Conservation (phyloP, 345 rosid genomes). For the Arabis alpina region DNA sequence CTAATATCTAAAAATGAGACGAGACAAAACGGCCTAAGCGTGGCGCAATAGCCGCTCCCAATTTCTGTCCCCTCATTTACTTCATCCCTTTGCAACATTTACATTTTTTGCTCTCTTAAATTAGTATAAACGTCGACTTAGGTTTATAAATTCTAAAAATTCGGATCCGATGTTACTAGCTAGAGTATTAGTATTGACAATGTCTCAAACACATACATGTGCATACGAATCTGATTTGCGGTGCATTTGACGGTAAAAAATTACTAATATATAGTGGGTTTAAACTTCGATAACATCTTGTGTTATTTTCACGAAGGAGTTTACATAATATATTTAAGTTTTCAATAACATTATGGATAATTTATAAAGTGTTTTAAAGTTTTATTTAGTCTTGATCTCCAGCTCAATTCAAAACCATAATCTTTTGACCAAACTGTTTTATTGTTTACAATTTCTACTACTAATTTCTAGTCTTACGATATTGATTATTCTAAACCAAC, state of each 20-base stretch:
- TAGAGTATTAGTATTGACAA: not conserved
- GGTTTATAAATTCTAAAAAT: not conserved
- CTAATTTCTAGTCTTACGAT: too few relatives aligned
- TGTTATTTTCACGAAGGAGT: too few relatives aligned
- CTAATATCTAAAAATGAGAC: conserved; percentile 43
- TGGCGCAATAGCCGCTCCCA: conserved; percentile 52
- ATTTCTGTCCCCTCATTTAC: conserved; percentile 57
- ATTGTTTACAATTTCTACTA: too few relatives aligned
- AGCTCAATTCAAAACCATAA: too few relatives aligned
- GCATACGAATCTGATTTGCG: not conserved
- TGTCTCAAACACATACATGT: not conserved
- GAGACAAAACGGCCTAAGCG: conserved; percentile 57
- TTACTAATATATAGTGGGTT: too few relatives aligned
- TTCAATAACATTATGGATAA: too few relatives aligned
- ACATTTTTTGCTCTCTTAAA: not conserved
- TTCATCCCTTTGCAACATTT: conserved; percentile 15
- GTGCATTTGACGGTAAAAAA: not conserved
- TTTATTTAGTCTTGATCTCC: too few relatives aligned
- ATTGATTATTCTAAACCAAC: too few relatives aligned
- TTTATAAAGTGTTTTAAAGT: too few relatives aligned
- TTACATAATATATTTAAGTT: too few relatives aligned
- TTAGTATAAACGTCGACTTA: conserved; percentile 4
- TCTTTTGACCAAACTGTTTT: too few relatives aligned
- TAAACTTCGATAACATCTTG: too few relatives aligned
- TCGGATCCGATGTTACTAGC: conserved; percentile 20